Percentiles rank a stretch among this genome's conserved stretches.
phyloP scores from a whole-genome alignment of 345 rosid species.

The Odontarrhena argentea region DNA sequence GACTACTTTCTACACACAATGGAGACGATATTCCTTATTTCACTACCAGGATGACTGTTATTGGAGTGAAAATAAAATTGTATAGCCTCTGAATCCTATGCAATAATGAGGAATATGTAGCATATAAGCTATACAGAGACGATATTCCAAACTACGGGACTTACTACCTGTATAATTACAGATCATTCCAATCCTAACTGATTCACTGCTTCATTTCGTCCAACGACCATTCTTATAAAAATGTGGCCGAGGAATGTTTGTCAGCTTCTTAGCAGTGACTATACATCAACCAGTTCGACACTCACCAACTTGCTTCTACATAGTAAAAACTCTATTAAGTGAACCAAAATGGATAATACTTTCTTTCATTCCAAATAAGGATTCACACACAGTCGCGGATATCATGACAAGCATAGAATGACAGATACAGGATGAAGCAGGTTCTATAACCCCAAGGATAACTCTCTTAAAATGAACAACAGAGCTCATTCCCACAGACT shows the following conservation, averaged over 20 bases:
- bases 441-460: conserved; percentile 4
- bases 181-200: background rate
- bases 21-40: too few relatives aligned
- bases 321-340: background rate
- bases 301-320: background rate
- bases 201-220: conserved; percentile 1
- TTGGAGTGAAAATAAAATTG: conserved; percentile 7
- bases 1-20: background rate
- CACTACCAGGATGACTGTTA: background rate
- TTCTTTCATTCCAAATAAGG: conserved; percentile 21
- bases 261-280: conserved; percentile 19
- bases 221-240: background rate
- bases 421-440: conserved; percentile 1
- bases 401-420: conserved; percentile 3
- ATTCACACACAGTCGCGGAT: background rate
- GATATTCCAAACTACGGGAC: background rate
- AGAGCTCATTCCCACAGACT: conserved; percentile 31
- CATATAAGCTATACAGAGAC: background rate
- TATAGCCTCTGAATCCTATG: background rate
- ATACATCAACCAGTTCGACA: conserved; percentile 9
- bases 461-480: conserved; percentile 26
- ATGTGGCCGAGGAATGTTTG: background rate
- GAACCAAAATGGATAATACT: background rate
- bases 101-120: conserved; percentile 6
- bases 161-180: background rate